Conservation (phyloP, 768 basidiomycete genomes). For the Tulasnella sp. region DNA sequence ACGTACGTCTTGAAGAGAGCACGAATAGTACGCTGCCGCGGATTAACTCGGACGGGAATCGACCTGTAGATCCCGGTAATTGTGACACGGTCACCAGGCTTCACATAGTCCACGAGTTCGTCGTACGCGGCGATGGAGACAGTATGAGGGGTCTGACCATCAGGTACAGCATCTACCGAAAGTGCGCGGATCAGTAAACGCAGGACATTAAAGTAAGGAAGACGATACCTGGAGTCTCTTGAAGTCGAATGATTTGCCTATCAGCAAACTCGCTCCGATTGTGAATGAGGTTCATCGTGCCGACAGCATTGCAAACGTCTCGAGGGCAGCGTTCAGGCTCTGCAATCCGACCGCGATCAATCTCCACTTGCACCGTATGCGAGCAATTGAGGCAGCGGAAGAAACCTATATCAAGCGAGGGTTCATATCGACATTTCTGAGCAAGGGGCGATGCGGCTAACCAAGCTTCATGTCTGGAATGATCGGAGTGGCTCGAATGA, state of each 20-base stretch:
- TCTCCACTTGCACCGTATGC: slow-evolving; percentile 94
- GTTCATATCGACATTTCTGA: neutral
- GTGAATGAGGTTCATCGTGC: slow-evolving; percentile 91
- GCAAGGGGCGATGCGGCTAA: slow-evolving; percentile 17
- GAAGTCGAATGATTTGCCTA: slow-evolving; percentile 86
- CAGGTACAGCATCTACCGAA: slow-evolving; percentile 71
- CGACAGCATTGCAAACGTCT: slow-evolving; percentile 78
- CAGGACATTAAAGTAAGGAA: neutral
- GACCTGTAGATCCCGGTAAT: slow-evolving; percentile 93
- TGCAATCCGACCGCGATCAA: slow-evolving; percentile 94
- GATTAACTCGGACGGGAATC: slow-evolving; percentile 90
- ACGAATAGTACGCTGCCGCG: slow-evolving; percentile 81
- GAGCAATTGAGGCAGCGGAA: slow-evolving; percentile 94
- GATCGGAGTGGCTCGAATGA: slow-evolving; percentile 93
- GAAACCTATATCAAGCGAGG: slow-evolving; percentile 50
- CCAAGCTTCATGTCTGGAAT: slow-evolving; percentile 95
- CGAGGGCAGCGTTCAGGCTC: slow-evolving; percentile 88
- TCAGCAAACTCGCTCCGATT: slow-evolving; percentile 96
- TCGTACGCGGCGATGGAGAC: slow-evolving; percentile 97
- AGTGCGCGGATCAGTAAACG: neutral
- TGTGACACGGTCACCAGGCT: slow-evolving; percentile 86
- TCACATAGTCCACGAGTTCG: slow-evolving; percentile 91
- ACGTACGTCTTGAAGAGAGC: slow-evolving; percentile 96
- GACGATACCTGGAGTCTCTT: slow-evolving; percentile 67
- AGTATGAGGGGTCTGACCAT: slow-evolving; percentile 97